phyloP scores from a whole-genome alignment of 306 rosid species.

The Herpetospermum pedunculosum region DNA sequence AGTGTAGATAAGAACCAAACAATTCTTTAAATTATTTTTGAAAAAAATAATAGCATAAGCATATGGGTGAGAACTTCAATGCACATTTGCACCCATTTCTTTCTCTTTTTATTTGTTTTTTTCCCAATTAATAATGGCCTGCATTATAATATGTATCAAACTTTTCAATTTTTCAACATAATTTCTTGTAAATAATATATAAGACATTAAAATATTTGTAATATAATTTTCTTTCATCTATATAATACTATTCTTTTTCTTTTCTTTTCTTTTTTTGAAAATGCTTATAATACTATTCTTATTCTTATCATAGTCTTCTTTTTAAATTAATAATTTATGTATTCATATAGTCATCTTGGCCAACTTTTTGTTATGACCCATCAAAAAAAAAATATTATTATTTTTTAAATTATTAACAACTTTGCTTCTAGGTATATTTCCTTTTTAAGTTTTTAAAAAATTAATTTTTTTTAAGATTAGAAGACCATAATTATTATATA shows the following conservation, averaged over 20 bases:
- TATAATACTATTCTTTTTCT: neutral
- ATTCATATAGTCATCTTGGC: neutral
- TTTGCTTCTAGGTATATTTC: neutral
- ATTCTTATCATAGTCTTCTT: neutral
- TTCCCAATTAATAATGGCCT: neutral
- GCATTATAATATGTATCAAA: neutral
- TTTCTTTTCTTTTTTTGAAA: no score
- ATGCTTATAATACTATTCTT: neutral
- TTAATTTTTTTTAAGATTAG: no score
- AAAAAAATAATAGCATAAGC: neutral
- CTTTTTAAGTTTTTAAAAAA: no score
- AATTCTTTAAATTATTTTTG: neutral
- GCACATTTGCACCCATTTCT: constrained; percentile 31
- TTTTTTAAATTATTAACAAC: no score
- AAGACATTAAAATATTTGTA: neutral
- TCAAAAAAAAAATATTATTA: neutral
- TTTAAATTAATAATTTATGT: neutral
- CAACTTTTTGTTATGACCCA: neutral
- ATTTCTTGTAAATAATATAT: neutral
- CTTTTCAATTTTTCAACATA: neutral
- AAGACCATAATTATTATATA: no score
- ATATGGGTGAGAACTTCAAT: constrained; percentile 35
- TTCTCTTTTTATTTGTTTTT: constrained; percentile 15
- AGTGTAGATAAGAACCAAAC: constrained; percentile 10
- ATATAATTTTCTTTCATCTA: neutral